Evolutionary conservation across 345 rosid genomes (phyloP), one percentile per base, ranked within the genome.

Genomic region (Psidium guajava): DNA sequence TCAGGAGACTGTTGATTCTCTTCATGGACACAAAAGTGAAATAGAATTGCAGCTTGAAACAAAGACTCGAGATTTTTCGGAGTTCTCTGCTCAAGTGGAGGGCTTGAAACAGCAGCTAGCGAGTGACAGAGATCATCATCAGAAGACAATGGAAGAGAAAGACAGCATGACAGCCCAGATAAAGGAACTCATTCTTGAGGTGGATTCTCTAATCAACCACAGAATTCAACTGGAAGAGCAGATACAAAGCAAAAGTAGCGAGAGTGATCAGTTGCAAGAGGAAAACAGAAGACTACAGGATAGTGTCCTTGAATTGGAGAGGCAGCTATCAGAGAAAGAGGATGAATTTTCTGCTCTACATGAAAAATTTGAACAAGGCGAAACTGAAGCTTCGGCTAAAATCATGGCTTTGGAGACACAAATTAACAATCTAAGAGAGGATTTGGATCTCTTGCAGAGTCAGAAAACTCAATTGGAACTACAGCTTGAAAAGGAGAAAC

Each of bases 401-500:
- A 87, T 90, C 86, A 81, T 83, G 81, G 87, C 91, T 82, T 83
- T 95, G 86, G 84, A 88, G 84, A 88, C 73, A 57, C 91, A 90
- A 87, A 87, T 89, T 61, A 84, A 87, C 57, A 82, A 81, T 89
- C 91, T 93, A 89, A 90, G 90, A 82, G 90, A 84, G 87, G 95
- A 93, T 85, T 84, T 92, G 87, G 92, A 91, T 85, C 88, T 90
- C 42, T 87, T 92, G 81, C 91, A 83, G 87, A 84, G 54, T 40
- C 88, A 91, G 87, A 93, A 86, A 87, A 89, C 69, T 21, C 87
- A 91, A 77, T 83, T 91, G 80, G 89, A 89, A 86, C 83, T 87
- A 80, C 92, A 91, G 83, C 91, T 92, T 0, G 94, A 92, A 83
- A 87, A 88, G 85, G 95, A 90, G 89, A 93, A 87, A 86, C 91